Conservation (phyloP, 495 filamentous ascomycete genomes). For the Chaetomidium leptoderma region DNA sequence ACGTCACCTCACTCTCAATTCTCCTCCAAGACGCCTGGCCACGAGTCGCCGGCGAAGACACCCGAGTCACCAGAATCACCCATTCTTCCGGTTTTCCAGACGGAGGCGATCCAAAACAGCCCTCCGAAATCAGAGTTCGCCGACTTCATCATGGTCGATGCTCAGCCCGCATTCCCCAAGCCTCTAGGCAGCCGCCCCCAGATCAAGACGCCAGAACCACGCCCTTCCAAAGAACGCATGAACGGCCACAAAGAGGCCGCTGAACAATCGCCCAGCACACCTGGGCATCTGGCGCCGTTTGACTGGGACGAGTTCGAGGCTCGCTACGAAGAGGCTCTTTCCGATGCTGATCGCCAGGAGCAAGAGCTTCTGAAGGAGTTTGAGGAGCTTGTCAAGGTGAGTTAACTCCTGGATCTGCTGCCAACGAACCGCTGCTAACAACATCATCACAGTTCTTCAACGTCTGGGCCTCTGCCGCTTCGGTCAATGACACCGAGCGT, state of each 20-base stretch:
- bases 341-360: conserved; percentile 56
- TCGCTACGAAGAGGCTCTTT: conserved; percentile 58
- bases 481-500: conserved; percentile 64
- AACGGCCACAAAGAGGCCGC: conserved; percentile 23
- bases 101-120: conserved; percentile 9
- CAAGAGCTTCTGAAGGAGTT: conserved; percentile 60
- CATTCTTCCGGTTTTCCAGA: conserved; percentile 19
- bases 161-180: conserved; percentile 13
- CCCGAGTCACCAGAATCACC: conserved; percentile 28
- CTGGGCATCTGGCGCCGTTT: conserved; percentile 46
- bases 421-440: conserved; percentile 1
- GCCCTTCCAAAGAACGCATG: conserved; percentile 26
- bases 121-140: conserved; percentile 8
- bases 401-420: not conserved
- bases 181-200: conserved; percentile 21
- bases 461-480: conserved; percentile 62
- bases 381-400: conserved; percentile 57
- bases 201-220: conserved; percentile 36
- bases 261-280: conserved; percentile 40
- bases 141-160: conserved; percentile 25
- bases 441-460: conserved; percentile 54
- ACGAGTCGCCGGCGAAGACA: conserved; percentile 12
- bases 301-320: conserved; percentile 66
- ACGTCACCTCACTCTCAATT: conserved; percentile 16
- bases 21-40: conserved; percentile 15